phyloP scores from a whole-genome alignment of 257 asterid species.

The Fraxinus americana region DNA sequence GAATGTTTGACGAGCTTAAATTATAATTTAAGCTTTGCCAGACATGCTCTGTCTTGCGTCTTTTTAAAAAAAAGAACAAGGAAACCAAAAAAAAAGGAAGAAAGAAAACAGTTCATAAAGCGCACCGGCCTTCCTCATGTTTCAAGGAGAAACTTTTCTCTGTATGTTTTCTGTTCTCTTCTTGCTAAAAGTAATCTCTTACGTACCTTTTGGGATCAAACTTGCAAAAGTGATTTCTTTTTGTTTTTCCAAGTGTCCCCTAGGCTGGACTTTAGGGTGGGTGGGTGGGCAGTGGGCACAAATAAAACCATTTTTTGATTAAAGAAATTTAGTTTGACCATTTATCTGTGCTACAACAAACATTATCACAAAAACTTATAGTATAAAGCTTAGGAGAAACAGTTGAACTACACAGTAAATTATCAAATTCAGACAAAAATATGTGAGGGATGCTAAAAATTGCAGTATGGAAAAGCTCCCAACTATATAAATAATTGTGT shows the following conservation, averaged over 20 bases:
- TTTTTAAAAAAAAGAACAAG: too few relatives aligned
- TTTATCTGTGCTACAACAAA: slow-evolving; percentile 15
- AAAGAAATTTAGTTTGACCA: slow-evolving; percentile 8
- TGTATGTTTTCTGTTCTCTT: not conserved
- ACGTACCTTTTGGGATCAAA: not conserved
- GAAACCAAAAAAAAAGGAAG: too few relatives aligned
- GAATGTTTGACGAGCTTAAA: too few relatives aligned
- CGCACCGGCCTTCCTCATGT: not conserved
- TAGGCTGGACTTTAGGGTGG: not conserved
- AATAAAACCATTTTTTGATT: slow-evolving; percentile 7
- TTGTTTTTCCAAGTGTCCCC: not conserved
- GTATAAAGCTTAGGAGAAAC: slow-evolving; percentile 10
- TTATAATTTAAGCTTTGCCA: too few relatives aligned
- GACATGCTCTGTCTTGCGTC: not conserved
- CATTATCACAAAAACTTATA: not conserved
- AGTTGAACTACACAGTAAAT: not conserved
- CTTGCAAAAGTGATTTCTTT: not conserved
- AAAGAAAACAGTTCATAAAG: not conserved
- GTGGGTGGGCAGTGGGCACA: slow-evolving; percentile 5
- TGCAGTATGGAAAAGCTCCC: not conserved
- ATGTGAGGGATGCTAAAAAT: not conserved
- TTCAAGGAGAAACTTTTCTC: not conserved
- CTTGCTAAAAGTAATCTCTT: not conserved
- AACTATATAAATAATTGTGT: slow-evolving; percentile 14
- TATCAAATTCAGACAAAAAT: not conserved